Base-by-base conservation (phyloP, 805 yeast species). In the Candida montana region DNA sequence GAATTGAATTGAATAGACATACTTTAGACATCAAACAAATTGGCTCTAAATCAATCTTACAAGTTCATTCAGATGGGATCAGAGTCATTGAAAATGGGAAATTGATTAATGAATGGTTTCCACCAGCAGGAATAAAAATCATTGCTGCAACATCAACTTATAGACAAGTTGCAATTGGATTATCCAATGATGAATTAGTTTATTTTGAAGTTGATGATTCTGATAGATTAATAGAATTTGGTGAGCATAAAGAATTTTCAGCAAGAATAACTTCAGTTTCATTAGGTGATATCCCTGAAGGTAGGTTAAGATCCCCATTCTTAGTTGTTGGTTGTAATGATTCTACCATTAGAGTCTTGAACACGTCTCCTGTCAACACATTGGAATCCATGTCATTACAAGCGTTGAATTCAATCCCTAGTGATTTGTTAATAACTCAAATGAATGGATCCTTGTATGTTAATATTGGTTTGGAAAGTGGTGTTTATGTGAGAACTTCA, bases 391-490 rank as follows among this genome's bases (percentile, higher is more conserved):
- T 85, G 6, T 69, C 84, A 1, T 68, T 81, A 16, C 95, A 88
- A 58, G 81, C 79, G 2, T 58, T 90, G 18, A 71, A 81, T 31
- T 74, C 88, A 7, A 37, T 46, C 12, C 61, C 71, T 1, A 70
- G 75, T 6, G 57, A 70, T 36, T 51, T 65, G 12, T 37, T 74
- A 15, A 51, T 63, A 44, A 45, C 60, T 7, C 13, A 40, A 19
- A 40, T 44, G 51, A 39, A 49, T 16, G 35, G 42, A 16, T 37
- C 44, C 7, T 45, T 65, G 3, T 69, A 64, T 44, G 70, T 85
- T 10, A 95, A 89, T 59, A 73, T 88, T 37, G 97, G 97, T 2
- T 70, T 89, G 69, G 72, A 65, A n/a, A 86, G 80, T 58, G 98
- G 98, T 17, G 77, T 90, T 2, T 87, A 83, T 62, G 79, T 81